Percentiles rank a stretch among this genome's conserved stretches.
Conservation (phyloP, 1,139 yeast genomes). For the Saccharomyces pastorianus region DNA sequence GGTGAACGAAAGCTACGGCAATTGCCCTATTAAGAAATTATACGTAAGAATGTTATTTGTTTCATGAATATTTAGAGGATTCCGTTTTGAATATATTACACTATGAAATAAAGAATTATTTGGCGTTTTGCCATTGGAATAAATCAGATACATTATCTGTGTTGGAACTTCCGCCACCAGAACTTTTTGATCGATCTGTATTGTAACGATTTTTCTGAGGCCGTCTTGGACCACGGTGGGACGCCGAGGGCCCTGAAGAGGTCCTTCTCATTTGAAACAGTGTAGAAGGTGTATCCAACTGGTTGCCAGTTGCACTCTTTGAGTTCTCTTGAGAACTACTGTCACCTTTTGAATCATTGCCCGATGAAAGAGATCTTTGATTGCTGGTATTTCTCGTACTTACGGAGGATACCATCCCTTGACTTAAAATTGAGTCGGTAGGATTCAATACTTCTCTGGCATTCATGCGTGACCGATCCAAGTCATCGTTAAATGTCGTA, state of each 20-base stretch:
- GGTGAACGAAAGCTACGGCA: neutral
- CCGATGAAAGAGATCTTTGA: neutral
- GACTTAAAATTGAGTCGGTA: neutral
- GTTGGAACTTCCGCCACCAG: slow-evolving; percentile 1
- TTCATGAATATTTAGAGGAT: neutral
- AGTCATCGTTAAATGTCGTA: neutral
- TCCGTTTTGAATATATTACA: neutral
- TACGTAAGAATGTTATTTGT: neutral
- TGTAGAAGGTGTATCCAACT: neutral
- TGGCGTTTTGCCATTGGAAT: slow-evolving; percentile 26
- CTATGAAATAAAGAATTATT: slow-evolving; percentile 1
- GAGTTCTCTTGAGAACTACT: neutral
- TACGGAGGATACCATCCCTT: neutral
- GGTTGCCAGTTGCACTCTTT: neutral
- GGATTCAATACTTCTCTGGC: neutral
- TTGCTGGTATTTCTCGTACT: neutral
- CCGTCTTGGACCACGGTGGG: slow-evolving; percentile 15
- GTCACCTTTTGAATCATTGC: neutral
- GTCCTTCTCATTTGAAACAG: neutral
- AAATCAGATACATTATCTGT: slow-evolving; percentile 17
- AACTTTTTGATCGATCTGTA: slow-evolving; percentile 2
- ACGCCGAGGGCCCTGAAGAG: neutral
- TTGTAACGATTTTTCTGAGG: slow-evolving; percentile 7
- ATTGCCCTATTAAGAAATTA: neutral
- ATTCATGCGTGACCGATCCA: neutral